Percentiles rank a stretch among this genome's conserved stretches.
Conservation (phyloP, 345 rosid species). For the Turnera subulata region DNA sequence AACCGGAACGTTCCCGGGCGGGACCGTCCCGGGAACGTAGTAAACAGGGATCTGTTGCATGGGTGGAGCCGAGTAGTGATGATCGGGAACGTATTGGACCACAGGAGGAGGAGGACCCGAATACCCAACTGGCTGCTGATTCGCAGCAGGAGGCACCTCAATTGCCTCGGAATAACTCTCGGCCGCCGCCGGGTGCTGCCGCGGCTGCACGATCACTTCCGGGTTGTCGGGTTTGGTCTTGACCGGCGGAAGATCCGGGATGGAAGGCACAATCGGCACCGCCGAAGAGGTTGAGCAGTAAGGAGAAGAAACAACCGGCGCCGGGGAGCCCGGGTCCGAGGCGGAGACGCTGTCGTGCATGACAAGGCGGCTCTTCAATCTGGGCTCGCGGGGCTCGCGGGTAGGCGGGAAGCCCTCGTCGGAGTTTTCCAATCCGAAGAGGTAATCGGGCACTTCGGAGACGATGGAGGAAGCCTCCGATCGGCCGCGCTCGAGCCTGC, state of each 20-base stretch:
- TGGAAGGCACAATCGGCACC: conserved; percentile 33
- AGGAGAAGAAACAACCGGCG: conserved; percentile 62
- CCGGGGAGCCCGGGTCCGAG: conserved; percentile 91
- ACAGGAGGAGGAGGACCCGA: conserved; percentile 45
- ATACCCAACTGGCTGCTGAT: conserved; percentile 38
- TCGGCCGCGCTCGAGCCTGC: conserved; percentile 64
- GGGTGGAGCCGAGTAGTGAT: conserved; percentile 49
- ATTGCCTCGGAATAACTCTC: conserved; percentile 21
- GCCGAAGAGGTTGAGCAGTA: conserved; percentile 67
- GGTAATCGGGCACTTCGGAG: conserved; percentile 86
- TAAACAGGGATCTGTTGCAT: conserved; percentile 56
- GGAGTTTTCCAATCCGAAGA: conserved; percentile 74
- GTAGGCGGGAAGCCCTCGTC: conserved; percentile 51
- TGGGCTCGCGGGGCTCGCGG: conserved; percentile 46
- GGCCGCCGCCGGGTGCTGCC: conserved; percentile 16
- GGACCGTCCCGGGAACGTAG: conserved; percentile 53
- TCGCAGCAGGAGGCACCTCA: conserved; percentile 31
- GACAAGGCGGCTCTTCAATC: conserved; percentile 32
- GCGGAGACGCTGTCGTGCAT: conserved; percentile 53
- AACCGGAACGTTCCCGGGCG: conserved; percentile 40
- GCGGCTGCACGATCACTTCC: conserved; percentile 23
- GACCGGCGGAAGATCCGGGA: conserved; percentile 71
- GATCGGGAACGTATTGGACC: conserved; percentile 53
- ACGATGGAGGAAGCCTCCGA: conserved; percentile 84
- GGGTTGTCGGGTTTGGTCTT: conserved; percentile 58